These are phyloP conservation scores for Nannochloropsis gaditana DNA, from an alignment of 108 stramenopile species.

Conservation along the genomic window DNA sequence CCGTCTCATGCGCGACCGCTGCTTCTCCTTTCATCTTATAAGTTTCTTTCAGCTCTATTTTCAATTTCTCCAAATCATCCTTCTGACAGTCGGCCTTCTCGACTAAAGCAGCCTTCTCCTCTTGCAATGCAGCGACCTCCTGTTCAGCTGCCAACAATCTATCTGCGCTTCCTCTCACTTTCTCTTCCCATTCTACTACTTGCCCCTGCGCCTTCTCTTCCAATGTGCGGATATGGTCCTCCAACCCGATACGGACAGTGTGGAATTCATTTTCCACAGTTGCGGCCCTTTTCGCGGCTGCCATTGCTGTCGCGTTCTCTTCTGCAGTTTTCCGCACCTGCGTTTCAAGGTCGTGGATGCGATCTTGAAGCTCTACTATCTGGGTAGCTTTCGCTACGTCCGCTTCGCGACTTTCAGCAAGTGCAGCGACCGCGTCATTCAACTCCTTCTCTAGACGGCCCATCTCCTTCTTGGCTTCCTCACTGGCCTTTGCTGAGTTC, in stretches of 20 bases:
- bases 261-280: no score
- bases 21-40: neutral
- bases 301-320: neutral
- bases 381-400: neutral
- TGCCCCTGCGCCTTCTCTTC: neutral
- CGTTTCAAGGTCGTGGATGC: neutral
- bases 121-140: neutral
- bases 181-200: neutral
- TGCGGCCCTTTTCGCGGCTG: neutral
- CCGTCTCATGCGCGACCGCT: conserved; percentile 11
- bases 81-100: neutral
- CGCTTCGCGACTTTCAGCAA: neutral
- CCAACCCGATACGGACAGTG: no score
- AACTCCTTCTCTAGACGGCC: neutral
- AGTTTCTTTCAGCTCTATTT: neutral
- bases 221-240: neutral
- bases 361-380: neutral
- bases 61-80: neutral
- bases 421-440: neutral
- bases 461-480: neutral
- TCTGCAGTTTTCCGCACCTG: neutral
- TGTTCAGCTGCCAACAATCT: neutral
- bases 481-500: neutral
- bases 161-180: neutral
- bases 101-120: neutral